Evolutionary conservation across 805 yeast species (phyloP), one percentile per base, ranked within the genome.

Genomic region (Diddensiella santjacobensis): DNA sequence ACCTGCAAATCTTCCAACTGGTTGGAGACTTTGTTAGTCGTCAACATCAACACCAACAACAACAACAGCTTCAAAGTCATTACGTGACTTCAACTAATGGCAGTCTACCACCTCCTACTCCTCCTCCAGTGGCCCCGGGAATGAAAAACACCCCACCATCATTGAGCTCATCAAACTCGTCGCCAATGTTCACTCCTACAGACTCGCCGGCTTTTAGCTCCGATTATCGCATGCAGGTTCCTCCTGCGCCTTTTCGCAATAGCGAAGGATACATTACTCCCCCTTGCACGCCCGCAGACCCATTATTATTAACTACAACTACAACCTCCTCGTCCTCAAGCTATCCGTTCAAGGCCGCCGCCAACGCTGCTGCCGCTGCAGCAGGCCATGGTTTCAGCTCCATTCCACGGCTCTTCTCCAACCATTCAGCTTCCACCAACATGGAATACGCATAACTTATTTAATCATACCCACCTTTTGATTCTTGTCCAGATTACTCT

Each of bases 121-220:
- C 55, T 19, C 54, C 54, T 11, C 58, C 57, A 8, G 43, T 60
- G 15, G 38, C 38, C 15, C 38, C 38, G 8, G 38, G 38, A 13
- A n/a, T 35, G 38, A 35, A 35, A 35, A 35, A 35, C 38, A 66
- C 70, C 5, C 69, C 70, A 15, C 69, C 69, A 10, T 61, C 69
- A 8, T 56, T 66, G 10, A 61, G 67, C 3, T 53, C 64, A n/a
- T 56, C 65, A 1, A 44, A 57, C 26, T 55, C 62, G 1, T 54
- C 62, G 52, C 22, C 50, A 26, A 23, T 41, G 46, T 48, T 47
- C 48, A 6, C 50, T 13, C 48, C 47, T n/a, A 17, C 17, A 22
- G 33, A 23, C n/a, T 40, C 36, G 10, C 48, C 38, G 18, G 35
- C 18, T 40, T 36, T 13, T 20, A 29, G 24, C n/a, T 23, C 38